phyloP scores from a whole-genome alignment of 441 rosid genomes.

The Erysimum pusillum region DNA sequence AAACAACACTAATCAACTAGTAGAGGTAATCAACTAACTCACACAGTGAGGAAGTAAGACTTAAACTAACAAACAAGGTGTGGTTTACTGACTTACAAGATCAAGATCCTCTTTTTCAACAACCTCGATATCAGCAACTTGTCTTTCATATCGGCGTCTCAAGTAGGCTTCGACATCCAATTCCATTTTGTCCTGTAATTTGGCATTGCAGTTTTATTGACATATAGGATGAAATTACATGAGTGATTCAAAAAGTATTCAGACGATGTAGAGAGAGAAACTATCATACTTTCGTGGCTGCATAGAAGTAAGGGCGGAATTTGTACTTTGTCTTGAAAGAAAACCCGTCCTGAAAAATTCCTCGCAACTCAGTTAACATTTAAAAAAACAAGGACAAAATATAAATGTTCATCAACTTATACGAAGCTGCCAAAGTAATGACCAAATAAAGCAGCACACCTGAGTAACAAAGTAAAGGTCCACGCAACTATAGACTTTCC shows the following conservation, averaged over 20 bases:
- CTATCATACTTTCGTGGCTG: conserved; percentile 73
- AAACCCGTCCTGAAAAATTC: conserved; percentile 75
- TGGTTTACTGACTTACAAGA: conserved; percentile 67
- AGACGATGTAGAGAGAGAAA: conserved; percentile 12
- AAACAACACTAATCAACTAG: conserved; percentile 12
- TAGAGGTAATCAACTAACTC: neutral
- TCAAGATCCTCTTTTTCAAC: conserved; percentile 92
- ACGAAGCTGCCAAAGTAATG: conserved; percentile 6
- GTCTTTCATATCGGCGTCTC: conserved; percentile 85
- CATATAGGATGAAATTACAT: conserved; percentile 26
- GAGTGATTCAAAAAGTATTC: conserved; percentile 21
- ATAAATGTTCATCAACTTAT: neutral
- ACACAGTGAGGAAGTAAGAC: conserved; percentile 19
- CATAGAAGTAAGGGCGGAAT: conserved; percentile 95
- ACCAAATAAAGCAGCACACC: conserved; percentile 52
- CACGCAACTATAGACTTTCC: conserved; percentile 75
- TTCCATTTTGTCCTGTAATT: conserved; percentile 75
- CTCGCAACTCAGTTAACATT: conserved; percentile 23
- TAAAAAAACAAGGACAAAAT: neutral
- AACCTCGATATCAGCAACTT: conserved; percentile 81
- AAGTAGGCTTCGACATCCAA: conserved; percentile 91
- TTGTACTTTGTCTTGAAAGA: conserved; percentile 90
- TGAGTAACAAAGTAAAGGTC: conserved; percentile 93
- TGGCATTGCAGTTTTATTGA: conserved; percentile 31
- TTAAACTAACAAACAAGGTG: conserved; percentile 12